These are phyloP conservation scores for Cryptococcus floricola DNA, from an alignment of 1,284 basidiomycete genomes.

Conservation along the genomic window DNA sequence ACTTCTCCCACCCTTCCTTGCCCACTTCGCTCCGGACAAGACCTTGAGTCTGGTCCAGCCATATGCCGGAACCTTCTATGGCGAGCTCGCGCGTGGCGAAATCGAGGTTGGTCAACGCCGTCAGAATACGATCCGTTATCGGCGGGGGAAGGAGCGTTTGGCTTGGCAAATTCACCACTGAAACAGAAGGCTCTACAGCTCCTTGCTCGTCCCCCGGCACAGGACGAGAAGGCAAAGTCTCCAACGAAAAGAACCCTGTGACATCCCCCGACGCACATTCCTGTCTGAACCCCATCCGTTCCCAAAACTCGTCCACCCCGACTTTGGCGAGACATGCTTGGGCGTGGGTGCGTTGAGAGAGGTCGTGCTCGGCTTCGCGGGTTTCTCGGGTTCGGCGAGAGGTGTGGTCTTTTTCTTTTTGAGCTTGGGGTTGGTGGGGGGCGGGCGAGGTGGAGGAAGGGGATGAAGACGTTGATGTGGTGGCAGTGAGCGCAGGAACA, in stretches of 20 bases:
- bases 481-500: constrained; percentile 10
- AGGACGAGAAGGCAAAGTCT: constrained; percentile 47
- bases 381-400: constrained; percentile 7
- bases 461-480: constrained; percentile 5
- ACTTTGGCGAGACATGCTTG: constrained; percentile 48
- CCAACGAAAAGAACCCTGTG: constrained; percentile 80
- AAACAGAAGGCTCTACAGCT: no score
- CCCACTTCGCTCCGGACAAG: constrained; percentile 40
- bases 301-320: constrained; percentile 77
- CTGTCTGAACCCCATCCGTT: constrained; percentile 88
- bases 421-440: not conserved
- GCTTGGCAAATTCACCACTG: not conserved
- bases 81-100: constrained; percentile 66
- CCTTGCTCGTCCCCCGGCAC: not conserved
- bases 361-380: constrained; percentile 43
- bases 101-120: constrained; percentile 68
- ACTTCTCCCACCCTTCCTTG: constrained; percentile 22
- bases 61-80: constrained; percentile 62
- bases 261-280: constrained; percentile 81
- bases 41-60: constrained; percentile 55
- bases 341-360: constrained; percentile 39
- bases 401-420: constrained; percentile 30
- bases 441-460: constrained; percentile 10
- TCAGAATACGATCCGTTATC: constrained; percentile 65
- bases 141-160: not conserved